Evolutionary conservation across 2,329 filamentous ascomycete genomes (phyloP).

Genomic region (Cladosporium sp.): DNA sequence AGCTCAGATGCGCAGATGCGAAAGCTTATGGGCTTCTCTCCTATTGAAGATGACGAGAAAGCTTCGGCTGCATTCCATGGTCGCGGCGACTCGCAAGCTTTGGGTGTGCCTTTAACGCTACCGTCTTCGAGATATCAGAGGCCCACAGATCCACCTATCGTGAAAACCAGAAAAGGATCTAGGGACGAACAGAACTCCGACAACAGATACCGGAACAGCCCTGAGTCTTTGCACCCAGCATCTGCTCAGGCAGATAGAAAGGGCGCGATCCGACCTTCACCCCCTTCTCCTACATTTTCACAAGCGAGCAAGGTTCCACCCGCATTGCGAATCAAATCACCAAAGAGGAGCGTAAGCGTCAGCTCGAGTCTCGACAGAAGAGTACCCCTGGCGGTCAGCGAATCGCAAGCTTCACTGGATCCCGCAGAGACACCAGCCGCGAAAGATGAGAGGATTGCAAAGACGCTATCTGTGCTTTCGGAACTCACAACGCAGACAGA

Average conservation of each 20-base stretch:
- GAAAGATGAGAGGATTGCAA: neutral
- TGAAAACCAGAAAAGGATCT: neutral
- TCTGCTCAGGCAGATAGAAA: neutral
- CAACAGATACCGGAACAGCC: neutral
- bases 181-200: neutral
- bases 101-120: neutral
- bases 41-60: neutral
- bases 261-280: neutral
- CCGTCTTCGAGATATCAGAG: neutral
- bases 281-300: slow-evolving; percentile 4
- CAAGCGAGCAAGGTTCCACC: slow-evolving; percentile 5
- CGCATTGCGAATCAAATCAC: neutral
- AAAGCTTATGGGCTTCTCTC: slow-evolving; percentile 5
- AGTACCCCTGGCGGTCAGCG: neutral
- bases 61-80: neutral
- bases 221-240: neutral
- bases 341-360: slow-evolving; percentile 3
- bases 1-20: slow-evolving; percentile 5
- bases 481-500: slow-evolving; percentile 25
- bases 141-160: neutral
- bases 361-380: neutral
- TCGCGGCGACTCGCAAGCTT: neutral
- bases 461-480: slow-evolving; percentile 3
- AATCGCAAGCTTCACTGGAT: neutral
- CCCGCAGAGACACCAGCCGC: no score